Base-by-base conservation (phyloP, 78 protist species). In the Polysphondylium violaceum region DNA sequence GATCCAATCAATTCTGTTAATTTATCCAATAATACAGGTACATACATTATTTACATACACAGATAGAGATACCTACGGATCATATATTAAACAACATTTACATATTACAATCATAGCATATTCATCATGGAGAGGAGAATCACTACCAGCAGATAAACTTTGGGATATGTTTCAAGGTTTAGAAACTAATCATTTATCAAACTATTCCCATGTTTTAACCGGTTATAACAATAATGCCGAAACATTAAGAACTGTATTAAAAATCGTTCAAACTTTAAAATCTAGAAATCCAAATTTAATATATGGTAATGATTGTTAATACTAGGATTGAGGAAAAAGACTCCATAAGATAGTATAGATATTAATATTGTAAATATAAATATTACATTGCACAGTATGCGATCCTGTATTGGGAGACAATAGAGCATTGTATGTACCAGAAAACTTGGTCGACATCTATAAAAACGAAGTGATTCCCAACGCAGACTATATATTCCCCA, bases 341-440 rank as follows among this genome's bases (percentile, higher is more conserved):
- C n/a, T n/a, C n/a, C n/a, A n/a, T n/a, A n/a, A n/a, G n/a, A n/a
- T 8, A 6, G 0, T 27, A 43, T 21, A 67, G 5, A 29, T 33
- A 14, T 40, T 41, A 6, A 23, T 50, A n/a, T 25, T 2, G 60
- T 14, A 25, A 63, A 14, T n/a, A n/a, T n/a, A n/a, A n/a, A n/a
- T n/a, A n/a, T n/a, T n/a, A 21, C 7, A 43, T 35, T 19, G 9
- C 16, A 47, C 50, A 89, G 94, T 74, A 19, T 92, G 95, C 43
- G 95, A 93, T 23, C 93, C 95, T 1, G 98, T 97, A 12, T 40
- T 97, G 40, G 98, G 98, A 14, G 98, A 97, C 76, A 68, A 85
- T 25, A 91, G 93, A 27, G 68, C 35, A 27, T 71, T 97, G 12
- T 97, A 97, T 38, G 97, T 95, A 19, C 94, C 96, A 31, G 50